A percentile compares a stretch with the other conserved stretches of the same genome.
Conservation (phyloP, 139 green algal species). For the Tetradesmus lagerheimii region DNA sequence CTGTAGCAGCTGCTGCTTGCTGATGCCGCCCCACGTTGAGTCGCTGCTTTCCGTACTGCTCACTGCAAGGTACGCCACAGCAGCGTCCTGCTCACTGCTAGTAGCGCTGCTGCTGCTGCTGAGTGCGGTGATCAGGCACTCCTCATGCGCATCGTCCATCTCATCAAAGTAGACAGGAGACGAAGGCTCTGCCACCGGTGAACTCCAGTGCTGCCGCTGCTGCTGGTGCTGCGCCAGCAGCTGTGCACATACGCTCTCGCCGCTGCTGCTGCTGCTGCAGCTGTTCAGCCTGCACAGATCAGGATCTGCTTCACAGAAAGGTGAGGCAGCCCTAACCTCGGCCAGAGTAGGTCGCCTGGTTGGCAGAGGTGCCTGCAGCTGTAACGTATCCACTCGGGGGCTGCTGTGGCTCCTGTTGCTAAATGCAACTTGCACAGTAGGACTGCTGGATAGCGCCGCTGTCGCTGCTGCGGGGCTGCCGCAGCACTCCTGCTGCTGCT, state of each 20-base stretch:
- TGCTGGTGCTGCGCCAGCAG: background rate
- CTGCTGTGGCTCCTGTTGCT: background rate
- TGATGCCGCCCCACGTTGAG: background rate
- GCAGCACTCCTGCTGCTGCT: background rate
- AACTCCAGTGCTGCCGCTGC: background rate
- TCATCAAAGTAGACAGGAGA: conserved; percentile 25
- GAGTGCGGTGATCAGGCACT: background rate
- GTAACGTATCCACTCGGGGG: background rate
- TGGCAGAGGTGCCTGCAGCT: background rate
- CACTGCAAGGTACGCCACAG: background rate
- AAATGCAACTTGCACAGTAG: background rate
- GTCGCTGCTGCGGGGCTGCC: background rate
- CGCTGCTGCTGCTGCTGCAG: background rate
- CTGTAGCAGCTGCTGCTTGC: background rate
- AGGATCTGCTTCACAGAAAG: background rate
- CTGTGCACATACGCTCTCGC: background rate
- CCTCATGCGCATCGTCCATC: conserved; percentile 23
- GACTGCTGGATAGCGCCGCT: background rate
- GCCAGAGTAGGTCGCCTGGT: background rate
- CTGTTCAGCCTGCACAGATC: background rate
- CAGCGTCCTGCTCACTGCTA: background rate
- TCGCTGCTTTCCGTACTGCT: conserved; percentile 4
- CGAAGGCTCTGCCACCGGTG: background rate
- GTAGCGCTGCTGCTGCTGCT: conserved; percentile 19
- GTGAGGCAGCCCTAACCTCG: background rate